A percentile compares a stretch with the other conserved stretches of the same genome.
These are phyloP conservation scores for Toxoplasma gondii DNA, from an alignment of 169 alveolate genomes.

Conservation along the genomic window DNA sequence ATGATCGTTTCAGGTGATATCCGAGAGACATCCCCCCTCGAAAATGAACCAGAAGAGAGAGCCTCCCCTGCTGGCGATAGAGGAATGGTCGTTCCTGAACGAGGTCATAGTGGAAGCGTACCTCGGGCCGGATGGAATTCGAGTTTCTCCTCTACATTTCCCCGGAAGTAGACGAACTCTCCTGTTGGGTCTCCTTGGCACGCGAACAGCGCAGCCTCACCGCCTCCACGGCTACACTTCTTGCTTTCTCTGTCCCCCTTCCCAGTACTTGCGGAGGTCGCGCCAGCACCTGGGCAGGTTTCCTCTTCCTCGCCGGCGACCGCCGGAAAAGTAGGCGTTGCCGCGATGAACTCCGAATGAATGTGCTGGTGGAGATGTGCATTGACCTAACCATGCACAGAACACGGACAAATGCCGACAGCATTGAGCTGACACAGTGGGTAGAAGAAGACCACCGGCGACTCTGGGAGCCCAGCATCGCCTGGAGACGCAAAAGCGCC, in stretches of 20 bases:
- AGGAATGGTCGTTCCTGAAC: too few species aligned
- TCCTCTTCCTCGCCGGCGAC: neutral
- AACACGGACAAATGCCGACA: neutral
- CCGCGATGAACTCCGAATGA: conserved; percentile 23
- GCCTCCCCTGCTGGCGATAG: too few species aligned
- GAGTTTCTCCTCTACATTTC: conserved; percentile 15
- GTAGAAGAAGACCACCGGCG: too few species aligned
- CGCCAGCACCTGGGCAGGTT: neutral
- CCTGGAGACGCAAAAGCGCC: neutral
- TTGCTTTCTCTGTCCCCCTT: neutral
- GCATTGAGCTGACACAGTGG: neutral
- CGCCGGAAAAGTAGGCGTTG: neutral
- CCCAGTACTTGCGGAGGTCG: neutral
- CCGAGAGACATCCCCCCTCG: too few species aligned
- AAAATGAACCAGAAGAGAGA: too few species aligned
- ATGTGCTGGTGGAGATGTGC: conserved; percentile 57
- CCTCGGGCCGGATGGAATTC: conserved; percentile 50
- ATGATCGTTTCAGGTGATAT: too few species aligned
- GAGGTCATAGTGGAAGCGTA: neutral
- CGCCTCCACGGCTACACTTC: neutral
- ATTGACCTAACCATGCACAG: conserved; percentile 15
- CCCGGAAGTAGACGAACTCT: conserved; percentile 41
- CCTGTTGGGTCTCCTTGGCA: conserved; percentile 26
- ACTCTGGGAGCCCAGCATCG: neutral
- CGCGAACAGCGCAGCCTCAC: neutral